Evolutionary conservation across 2,329 filamentous ascomycete species (phyloP), one percentile per base, ranked within the genome.

Genomic region (Colletotrichum noveboracense): DNA sequence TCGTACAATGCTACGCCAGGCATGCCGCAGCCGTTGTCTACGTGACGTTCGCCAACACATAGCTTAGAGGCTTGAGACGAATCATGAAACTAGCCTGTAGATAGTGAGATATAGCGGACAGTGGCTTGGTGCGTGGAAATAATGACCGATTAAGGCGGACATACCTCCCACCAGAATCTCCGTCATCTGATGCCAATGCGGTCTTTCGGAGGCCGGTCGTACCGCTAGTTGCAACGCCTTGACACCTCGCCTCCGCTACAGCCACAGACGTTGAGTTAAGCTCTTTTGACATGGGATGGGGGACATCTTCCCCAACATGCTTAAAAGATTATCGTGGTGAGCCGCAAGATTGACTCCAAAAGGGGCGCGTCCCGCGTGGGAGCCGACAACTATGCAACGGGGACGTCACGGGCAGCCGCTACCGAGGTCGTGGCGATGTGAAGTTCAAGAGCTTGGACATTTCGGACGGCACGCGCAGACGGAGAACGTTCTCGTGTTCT

Each of bases 1-100:
- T 85, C 86, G 32, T 90, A 89, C 78, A 83, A 85, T 72, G 86
- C 85, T 8, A 84, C 83, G 70, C 87, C 87, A 3, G 85, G 81
- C 18, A 84, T 85, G 77, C 82, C 84, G 21, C 87, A 88, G 80
- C 86, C 86, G 24, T n/a, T 77, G 4, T 77, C 65, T 26, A 8
- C 76, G 8, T 78, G 30, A 68, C 32, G 58, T 21, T 18, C n/a
- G 43, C 43, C 18, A 21, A 12, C 10, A 21, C 3, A 48, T 21
- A 21, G 10, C 10, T 52, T 1, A 4, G 6, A 10, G 10, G 43
- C n/a, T 52, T 52, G n/a, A 21, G 18, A 21, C 43, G 28, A 62
- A 24, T 24, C 16, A 3, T 6, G n/a, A 52, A n/a, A 21, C 0
- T 21, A 21, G 43, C 18, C 18, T 52, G 43, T 21, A 52, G 3